Evolutionary conservation across 495 filamentous ascomycete genomes (phyloP).

Genomic region (Hypoxylon crocopeplum): DNA sequence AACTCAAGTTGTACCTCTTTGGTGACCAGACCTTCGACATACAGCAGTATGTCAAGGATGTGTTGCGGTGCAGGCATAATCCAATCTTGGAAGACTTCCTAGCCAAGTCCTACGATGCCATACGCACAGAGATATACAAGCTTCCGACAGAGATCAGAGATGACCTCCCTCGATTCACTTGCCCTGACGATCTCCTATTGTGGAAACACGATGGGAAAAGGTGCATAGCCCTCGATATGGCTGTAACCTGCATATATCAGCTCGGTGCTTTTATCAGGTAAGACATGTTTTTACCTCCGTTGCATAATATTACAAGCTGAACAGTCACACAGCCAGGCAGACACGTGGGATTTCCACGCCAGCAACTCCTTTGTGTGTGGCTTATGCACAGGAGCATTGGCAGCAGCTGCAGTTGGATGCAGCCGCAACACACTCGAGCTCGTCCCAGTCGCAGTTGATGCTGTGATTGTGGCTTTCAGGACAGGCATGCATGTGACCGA

Average conservation of each 20-base stretch:
- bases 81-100: slow-evolving; percentile 62
- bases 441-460: slow-evolving; percentile 65
- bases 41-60: slow-evolving; percentile 60
- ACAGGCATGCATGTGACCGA: slow-evolving; percentile 54
- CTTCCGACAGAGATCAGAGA: slow-evolving; percentile 22
- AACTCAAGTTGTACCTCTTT: slow-evolving; percentile 50
- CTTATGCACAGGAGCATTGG: slow-evolving; percentile 68
- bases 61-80: slow-evolving; percentile 60
- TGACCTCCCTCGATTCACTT: slow-evolving; percentile 35
- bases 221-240: slow-evolving; percentile 44
- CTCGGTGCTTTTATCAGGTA: slow-evolving; percentile 44
- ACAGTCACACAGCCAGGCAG: not conserved
- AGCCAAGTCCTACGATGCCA: slow-evolving; percentile 58
- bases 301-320: not conserved
- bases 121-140: slow-evolving; percentile 60
- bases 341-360: not conserved
- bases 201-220: slow-evolving; percentile 25
- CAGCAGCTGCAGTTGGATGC: slow-evolving; percentile 67
- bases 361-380: slow-evolving; percentile 37
- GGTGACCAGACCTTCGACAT: slow-evolving; percentile 70
- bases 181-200: slow-evolving; percentile 38
- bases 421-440: slow-evolving; percentile 65
- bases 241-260: slow-evolving; percentile 44
- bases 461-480: slow-evolving; percentile 68
- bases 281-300: not conserved